Conservation (phyloP, 2,329 filamentous ascomycete genomes). For the Endoconidiophora laricicola region DNA sequence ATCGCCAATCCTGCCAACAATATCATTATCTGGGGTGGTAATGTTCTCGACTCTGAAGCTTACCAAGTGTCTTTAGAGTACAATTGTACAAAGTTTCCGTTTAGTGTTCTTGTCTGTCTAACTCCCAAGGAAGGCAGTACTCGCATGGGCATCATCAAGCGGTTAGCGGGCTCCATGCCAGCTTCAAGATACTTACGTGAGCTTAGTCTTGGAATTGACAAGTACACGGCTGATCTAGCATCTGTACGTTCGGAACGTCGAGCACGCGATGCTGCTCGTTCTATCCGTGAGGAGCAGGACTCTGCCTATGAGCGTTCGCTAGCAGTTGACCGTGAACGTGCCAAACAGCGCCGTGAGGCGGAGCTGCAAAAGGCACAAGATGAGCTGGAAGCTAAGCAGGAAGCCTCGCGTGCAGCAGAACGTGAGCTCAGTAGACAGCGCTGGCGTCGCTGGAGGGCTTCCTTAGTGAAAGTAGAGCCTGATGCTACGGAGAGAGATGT, state of each 20-base stretch:
- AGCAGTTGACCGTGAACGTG: conserved; percentile 72
- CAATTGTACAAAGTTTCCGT: conserved; percentile 83
- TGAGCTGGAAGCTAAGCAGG: conserved; percentile 39
- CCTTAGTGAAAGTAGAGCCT: conserved; percentile 53
- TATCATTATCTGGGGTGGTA: conserved; percentile 82
- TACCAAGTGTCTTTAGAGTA: conserved; percentile 84
- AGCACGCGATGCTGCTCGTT: conserved; percentile 67
- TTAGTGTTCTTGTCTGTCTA: conserved; percentile 69
- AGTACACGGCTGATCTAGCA: conserved; percentile 60
- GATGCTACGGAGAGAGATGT: conserved; percentile 42
- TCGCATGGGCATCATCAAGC: conserved; percentile 77
- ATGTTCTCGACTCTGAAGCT: conserved; percentile 80
- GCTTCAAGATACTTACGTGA: conserved; percentile 58
- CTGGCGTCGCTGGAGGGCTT: conserved; percentile 70
- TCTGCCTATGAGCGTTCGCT: conserved; percentile 85
- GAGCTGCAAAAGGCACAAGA: conserved; percentile 41
- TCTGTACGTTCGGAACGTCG: conserved; percentile 58
- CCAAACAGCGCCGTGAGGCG: conserved; percentile 58
- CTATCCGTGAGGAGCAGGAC: conserved; percentile 74
- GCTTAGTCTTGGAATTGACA: conserved; percentile 54
- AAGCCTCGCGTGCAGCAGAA: conserved; percentile 42
- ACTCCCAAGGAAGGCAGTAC: conserved; percentile 71
- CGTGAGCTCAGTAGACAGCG: conserved; percentile 33
- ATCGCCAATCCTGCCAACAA: conserved; percentile 61
- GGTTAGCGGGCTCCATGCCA: conserved; percentile 56